Evolutionary conservation across 495 filamentous ascomycete species (phyloP), one percentile per base, ranked within the genome.

Genomic region (Staphylotrichum longicolle): DNA sequence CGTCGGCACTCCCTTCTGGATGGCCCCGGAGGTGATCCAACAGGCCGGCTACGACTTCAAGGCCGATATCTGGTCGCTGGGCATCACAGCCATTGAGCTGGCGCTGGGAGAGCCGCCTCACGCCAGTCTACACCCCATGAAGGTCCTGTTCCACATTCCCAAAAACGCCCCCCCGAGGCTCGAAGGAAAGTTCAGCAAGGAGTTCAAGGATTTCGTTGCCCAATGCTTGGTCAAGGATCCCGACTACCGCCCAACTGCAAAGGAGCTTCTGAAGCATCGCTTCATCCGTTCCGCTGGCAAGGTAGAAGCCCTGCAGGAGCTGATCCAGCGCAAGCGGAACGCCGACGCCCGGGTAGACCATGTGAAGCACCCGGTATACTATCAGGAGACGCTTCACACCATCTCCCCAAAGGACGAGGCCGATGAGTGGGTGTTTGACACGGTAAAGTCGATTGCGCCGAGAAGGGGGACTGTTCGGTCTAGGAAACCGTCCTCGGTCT

Each of bases 1-100:
- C 68, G 94, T 98, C n/a, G 94, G 94, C 7, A 98, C 94, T 4
- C 94, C 94, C 0, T 98, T 96, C 77, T 98, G 94, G 94, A 98
- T 98, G 94, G 94, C 94, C 5, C 94, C 94, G 7, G 94, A 98
- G 72, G 94, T 98, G 15, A 98, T 98, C 66, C 89, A 97, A 74
- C 93, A 98, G 77, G 85, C 89, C 56, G 94, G 94, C 34, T 98
- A 98, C 66, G 93, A 96, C 73, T 96, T 90, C 78, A 96, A 96
- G 76, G 94, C 94, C 27, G 94, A 98, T 72, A 93, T 98, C 48
- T 98, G 94, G 94, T 97, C 93, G 3, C 76, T 98, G 49, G 94
- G 94, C 7, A 97, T 98, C 66, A 96, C 94, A 0, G 94, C 94
- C 20, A 90, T 98, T 63, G 94, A 98, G 72, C 81, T 98, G 76